phyloP scores from a whole-genome alignment of 306 rosid species.

The Citrullus mucosospermus region DNA sequence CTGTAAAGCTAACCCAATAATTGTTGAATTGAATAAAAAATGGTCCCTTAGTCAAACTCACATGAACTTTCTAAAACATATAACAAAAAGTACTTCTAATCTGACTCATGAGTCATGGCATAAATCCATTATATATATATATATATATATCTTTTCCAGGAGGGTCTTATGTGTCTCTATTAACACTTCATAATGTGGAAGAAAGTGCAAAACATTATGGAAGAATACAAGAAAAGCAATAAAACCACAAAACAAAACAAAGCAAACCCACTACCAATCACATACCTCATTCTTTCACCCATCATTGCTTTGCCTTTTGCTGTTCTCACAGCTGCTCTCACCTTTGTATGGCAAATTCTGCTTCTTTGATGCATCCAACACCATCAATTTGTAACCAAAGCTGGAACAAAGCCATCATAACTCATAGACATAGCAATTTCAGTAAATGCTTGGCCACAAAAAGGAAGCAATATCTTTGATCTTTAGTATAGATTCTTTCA shows the following conservation, averaged over 20 bases:
- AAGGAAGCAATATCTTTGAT: background rate
- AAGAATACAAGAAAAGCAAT: background rate
- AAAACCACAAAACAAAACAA: background rate
- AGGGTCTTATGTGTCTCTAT: background rate
- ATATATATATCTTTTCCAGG: background rate
- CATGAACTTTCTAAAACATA: background rate
- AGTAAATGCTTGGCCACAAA: background rate
- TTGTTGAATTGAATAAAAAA: background rate
- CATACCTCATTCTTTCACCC: background rate
- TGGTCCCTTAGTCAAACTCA: background rate
- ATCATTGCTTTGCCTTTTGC: background rate
- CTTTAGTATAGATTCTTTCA: background rate
- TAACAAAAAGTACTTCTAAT: background rate
- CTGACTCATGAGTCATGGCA: background rate
- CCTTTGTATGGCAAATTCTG: background rate
- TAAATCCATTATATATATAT: background rate
- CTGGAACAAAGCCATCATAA: background rate
- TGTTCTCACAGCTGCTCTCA: background rate
- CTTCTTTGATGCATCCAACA: background rate
- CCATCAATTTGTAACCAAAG: background rate
- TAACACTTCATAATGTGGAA: background rate
- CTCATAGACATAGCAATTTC: background rate
- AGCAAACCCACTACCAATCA: background rate
- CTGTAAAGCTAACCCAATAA: background rate
- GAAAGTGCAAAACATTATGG: constrained; percentile 2